Percentiles rank a stretch among this genome's conserved stretches.
phyloP scores from a whole-genome alignment of 495 filamentous ascomycete genomes.

The Hypoxylon rickii region DNA sequence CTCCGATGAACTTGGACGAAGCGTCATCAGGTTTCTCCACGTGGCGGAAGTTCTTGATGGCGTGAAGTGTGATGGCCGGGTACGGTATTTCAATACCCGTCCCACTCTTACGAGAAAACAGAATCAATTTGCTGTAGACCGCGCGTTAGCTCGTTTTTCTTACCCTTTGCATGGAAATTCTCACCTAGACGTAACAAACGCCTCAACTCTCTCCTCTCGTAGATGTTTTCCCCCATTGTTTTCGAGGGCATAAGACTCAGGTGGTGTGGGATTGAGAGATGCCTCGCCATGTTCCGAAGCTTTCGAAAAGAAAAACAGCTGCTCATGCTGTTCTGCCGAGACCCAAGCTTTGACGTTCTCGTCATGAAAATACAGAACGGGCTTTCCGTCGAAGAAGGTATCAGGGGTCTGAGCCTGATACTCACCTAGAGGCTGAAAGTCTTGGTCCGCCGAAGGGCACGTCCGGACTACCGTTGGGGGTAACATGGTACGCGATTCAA shows the following conservation, averaged over 20 bases:
- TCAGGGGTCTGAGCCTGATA: conserved; percentile 84
- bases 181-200: conserved; percentile 82
- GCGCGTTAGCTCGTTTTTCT: conserved; percentile 16
- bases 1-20: conserved; percentile 37
- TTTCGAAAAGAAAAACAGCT: conserved; percentile 57
- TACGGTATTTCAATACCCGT: conserved; percentile 82
- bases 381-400: conserved; percentile 78
- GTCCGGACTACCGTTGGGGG: conserved; percentile 47
- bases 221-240: conserved; percentile 42
- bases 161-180: conserved; percentile 19
- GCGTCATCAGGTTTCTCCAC: conserved; percentile 33
- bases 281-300: conserved; percentile 28
- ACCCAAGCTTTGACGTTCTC: conserved; percentile 65
- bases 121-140: conserved; percentile 65
- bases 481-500: conserved; percentile 41
- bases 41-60: conserved; percentile 66
- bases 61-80: conserved; percentile 85
- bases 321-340: conserved; percentile 45
- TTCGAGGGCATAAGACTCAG: conserved; percentile 38
- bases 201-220: conserved; percentile 60
- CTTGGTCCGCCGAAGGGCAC: conserved; percentile 44
- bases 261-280: conserved; percentile 34
- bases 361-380: conserved; percentile 78
- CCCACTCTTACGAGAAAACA: conserved; percentile 65
- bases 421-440: conserved; percentile 73